Base-by-base conservation (phyloP, 202 grass and related monocot species). In the Hordeum pubiflorum region DNA sequence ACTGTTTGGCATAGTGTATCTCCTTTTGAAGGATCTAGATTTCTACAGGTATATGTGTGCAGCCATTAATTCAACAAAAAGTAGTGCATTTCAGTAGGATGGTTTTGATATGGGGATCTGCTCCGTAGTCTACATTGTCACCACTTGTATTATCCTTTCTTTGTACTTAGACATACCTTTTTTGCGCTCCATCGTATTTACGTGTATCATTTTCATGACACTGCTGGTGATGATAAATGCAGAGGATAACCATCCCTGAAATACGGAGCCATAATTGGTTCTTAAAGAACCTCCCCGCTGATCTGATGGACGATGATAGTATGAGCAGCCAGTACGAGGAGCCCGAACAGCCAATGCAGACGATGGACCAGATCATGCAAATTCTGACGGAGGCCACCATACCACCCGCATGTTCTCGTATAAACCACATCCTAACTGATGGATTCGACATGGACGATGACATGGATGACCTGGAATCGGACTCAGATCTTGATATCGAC, bases 301-400 rank as follows among this genome's bases (percentile, higher is more conserved):
- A 87, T 89, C 50, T 94, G 32, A 89, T 94, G 81, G 89, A 89
- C 26, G 88, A 91, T 17, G 79, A 89, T 54, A 82, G 68, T 13
- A 87, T 80, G 92, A 91, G 86, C 78, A 91, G 46, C 84, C 86
- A 91, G 40, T 91, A 91, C 6, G 89, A 91, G 81, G 92, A 91
- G 75, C 92, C 92, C 60, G 92, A 94, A 36, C 84, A 91, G 46
- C 89, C 89, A 44, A 94, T 94, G 89, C 92, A 94, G 59, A 94
- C 89, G 27, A 89, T 91, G 55, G 91, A 94, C 58, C 81, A 94
- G 81, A 94, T 94, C 70, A 94, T 91, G 91, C 91, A 94, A 73
- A 89, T 94, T 69, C 71, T 94, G 50, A 82, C 83, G 0, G 91
- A 93, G 75, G 91, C 91, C 37, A 93, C 91, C 62, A 82, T 93